Evolutionary conservation across 2,329 filamentous ascomycete genomes (phyloP), one percentile per base, ranked within the genome.

Genomic region (Pezicula neosporulosa): DNA sequence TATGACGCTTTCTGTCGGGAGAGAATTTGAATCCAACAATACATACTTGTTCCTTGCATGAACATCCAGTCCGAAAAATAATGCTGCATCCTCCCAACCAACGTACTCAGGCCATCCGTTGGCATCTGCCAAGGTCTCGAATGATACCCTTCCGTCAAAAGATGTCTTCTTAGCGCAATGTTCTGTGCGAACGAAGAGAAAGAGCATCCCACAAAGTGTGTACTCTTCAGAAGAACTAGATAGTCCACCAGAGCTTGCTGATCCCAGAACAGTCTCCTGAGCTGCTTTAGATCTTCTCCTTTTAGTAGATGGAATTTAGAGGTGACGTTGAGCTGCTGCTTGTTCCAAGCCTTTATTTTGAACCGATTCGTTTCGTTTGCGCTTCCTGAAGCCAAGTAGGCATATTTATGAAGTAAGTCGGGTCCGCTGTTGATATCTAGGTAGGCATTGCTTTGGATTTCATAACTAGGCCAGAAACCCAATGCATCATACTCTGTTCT

Each of bases 191-290:
- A 77, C 15, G 72, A 75, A 55, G 73, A 76, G 6, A 74, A 75
- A 49, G 71, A 76, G 36, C 74, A 70, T 9, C 77, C 77, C 1
- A 69, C 68, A 51, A 78, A 71, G 16, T 71, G 62, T 10, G 68
- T 70, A 18, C 72, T 71, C 24, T 72, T 66, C 47, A 72, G 62
- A 56, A 78, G 63, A 4, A 80, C 70, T 56, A 78, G 73, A 61
- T 74, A 78, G 60, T 81, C 77, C 6, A 79, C 70, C 18, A 79
- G 63, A 3, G 70, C 72, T 51, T 73, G 71, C 63, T 80, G 76
- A 60, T 78, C 75, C 70, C 71, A 77, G 18, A 63, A 70, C 36
- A 80, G 59, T 18, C 52, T 51, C 12, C 64, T 51, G 5, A 79
- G 63, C 9, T 53, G 54, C 16, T 54, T 53, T 2, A 68, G 59